Base-by-base conservation (phyloP, 306 rosid species). In the Urtica urens region DNA sequence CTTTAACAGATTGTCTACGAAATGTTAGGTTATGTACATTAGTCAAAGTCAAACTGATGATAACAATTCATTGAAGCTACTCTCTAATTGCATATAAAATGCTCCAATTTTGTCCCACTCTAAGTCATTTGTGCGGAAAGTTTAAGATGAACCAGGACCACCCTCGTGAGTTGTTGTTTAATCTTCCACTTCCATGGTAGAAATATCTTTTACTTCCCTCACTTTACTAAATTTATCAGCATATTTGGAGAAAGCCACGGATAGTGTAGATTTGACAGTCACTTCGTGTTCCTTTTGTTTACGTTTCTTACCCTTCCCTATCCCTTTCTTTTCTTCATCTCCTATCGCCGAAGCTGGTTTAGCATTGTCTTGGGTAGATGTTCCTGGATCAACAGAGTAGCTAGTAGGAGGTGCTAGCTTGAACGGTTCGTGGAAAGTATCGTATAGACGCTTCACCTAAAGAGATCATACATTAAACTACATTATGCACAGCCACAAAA, bases 341-440 rank as follows among this genome's bases (percentile, higher is more conserved):
- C 68, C 78, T 43, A 33, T 51, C 19, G 49, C 48, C 41, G 79
- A 51, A 50, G 60, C 23, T 58, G 75, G 60, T 70, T 80, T 80
- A 7, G 66, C 69, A 63, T 68, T 52, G 34, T 54, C 65, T 57
- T 41, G 72, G 26, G 15, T 21, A 15, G 75, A 46, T 42, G 70
- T 35, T 49, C 68, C 81, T 3, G 77, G 51, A 77, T 60, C 51
- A 55, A 71, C 46, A 62, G 78, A 80, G 62, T 57, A 58, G 71
- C 45, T 67, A 50, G n/a, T n/a, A n/a, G 78, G 52, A 43, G 74
- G 86, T 42, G 69, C 80, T 23, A 84, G 94, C 72, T 77, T 84
- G 79, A 90, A 90, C 48, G 97, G 97, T 69, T 90, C 95, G 26
- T 85, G 97, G 43, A 81, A 90, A 43, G 95, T 77, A 60, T 90